phyloP scores from a whole-genome alignment of 208 protist genomes.

The Acanthamoeba triangularis region DNA sequence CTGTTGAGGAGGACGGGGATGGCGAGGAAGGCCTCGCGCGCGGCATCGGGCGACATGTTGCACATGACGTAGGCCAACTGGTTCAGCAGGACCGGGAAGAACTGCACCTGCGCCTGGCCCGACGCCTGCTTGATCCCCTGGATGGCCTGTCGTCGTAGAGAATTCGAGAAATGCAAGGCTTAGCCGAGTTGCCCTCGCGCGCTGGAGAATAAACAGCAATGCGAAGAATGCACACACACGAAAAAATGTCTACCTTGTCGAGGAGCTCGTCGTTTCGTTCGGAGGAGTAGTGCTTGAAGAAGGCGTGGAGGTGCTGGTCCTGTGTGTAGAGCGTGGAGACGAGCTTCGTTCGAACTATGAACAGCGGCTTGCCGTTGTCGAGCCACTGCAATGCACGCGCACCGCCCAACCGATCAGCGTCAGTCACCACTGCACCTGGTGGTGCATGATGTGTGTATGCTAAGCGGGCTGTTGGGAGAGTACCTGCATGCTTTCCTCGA shows the following conservation, averaged over 20 bases:
- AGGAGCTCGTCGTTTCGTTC: conserved; percentile 43
- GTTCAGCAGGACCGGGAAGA: conserved; percentile 81
- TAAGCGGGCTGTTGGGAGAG: not conserved
- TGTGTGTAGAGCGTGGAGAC: conserved; percentile 76
- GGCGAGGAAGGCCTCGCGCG: conserved; percentile 71
- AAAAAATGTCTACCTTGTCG: not conserved
- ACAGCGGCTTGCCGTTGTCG: conserved; percentile 78
- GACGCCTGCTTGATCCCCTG: conserved; percentile 69
- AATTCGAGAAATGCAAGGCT: too few relatives aligned
- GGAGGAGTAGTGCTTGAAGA: conserved; percentile 74
- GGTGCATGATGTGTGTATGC: not conserved
- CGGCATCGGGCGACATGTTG: conserved; percentile 71
- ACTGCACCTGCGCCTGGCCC: conserved; percentile 71
- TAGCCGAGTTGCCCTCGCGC: too few relatives aligned
- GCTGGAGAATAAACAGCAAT: too few relatives aligned
- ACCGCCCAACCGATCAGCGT: conserved; percentile 20
- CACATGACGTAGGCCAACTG: conserved; percentile 79
- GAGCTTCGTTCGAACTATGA: conserved; percentile 74
- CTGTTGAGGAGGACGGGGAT: conserved; percentile 67
- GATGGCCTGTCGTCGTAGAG: conserved; percentile 26
- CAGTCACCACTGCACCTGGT: not conserved
- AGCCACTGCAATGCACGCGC: not conserved
- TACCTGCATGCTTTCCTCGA: conserved; percentile 31
- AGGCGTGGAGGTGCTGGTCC: conserved; percentile 77
- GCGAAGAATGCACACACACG: too few relatives aligned